A percentile compares a stretch with the other conserved stretches of the same genome.
These are phyloP conservation scores for Protoeuglena noctilucae DNA, from an alignment of 139 green algal genomes.

Conservation along the genomic window DNA sequence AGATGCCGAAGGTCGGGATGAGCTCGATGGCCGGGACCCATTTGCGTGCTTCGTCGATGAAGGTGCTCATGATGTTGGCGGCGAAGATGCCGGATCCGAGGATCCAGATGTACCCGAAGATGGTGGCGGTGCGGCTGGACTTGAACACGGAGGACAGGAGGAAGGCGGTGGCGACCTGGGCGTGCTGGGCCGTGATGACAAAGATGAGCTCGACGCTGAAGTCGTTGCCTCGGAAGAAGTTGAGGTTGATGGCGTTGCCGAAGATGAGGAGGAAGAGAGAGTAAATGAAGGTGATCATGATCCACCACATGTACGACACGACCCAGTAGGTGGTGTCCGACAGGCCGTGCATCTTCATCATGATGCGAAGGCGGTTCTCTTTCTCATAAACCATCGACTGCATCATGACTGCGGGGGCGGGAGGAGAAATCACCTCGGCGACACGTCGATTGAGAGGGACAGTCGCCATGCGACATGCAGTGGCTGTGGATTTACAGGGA, in stretches of 20 bases:
- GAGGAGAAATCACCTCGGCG: constrained; percentile 28
- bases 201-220: constrained; percentile 58
- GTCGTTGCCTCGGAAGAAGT: constrained; percentile 61
- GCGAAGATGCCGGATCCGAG: constrained; percentile 55
- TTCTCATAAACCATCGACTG: constrained; percentile 54
- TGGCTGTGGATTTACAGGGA: too few relatives aligned
- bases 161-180: constrained; percentile 69
- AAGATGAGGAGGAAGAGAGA: constrained; percentile 10
- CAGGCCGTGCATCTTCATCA: constrained; percentile 95
- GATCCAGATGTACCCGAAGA: constrained; percentile 61
- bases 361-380: constrained; percentile 66
- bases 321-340: constrained; percentile 34
- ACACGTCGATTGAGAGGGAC: too few relatives aligned
- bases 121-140: constrained; percentile 35
- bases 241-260: constrained; percentile 43
- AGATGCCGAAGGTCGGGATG: constrained; percentile 66
- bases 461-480: too few relatives aligned
- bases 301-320: background rate
- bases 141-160: constrained; percentile 55
- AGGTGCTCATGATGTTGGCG: too few relatives aligned
- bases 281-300: background rate
- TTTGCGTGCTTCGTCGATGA: too few relatives aligned
- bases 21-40: constrained; percentile 64
- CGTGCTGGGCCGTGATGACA: constrained; percentile 71
- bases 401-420: constrained; percentile 12